Base-by-base conservation (phyloP, 75 land plant genomes). In the Chamaecyparis obtusa region DNA sequence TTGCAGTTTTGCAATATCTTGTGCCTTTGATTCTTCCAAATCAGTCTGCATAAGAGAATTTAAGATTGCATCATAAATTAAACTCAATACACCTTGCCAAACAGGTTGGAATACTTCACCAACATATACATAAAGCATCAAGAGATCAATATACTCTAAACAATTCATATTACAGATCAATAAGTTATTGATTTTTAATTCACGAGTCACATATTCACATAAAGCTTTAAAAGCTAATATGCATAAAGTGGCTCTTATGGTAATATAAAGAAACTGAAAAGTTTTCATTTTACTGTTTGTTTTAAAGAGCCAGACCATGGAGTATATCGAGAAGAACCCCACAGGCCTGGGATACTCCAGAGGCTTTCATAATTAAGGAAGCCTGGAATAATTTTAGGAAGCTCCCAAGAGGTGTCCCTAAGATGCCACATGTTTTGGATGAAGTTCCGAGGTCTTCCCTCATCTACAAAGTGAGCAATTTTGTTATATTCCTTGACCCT, bases 21-120 rank as follows among this genome's bases (percentile, higher is more conserved):
- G 95, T 30, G 93, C 88, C 83, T 95, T 96, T 54, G 97, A 90
- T 89, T 96, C 97, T 89, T 96, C 98, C 84, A 93, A 67, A 84
- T 96, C 93, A 76, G 88, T 88, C 98, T 96, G 90, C 78, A 86
- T 74, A 27, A 9, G 24, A 10, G 15, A 81, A 44, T 24, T 81
- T 27, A 5, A 81, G 49, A 81, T 44, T n/a, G 49, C 39, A 9
- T 81, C 14, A 46, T 44, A 13, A 81, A 30, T 81, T 46, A 27
- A 49, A 21, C 51, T 81, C 76, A 32, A 32, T 27, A 21, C n/a
- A 7, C n/a, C 46, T 81, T 9, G 11, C 51, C 83, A 81, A 24
- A 30, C 54, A 44, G 32, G 83, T 49, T 10, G 48, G 14, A 46
- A 81, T 81, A 46, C 14, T 46, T 64, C 48, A 27, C 32, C 48